Percentiles rank a stretch among this genome's conserved stretches.
phyloP scores from a whole-genome alignment of 331 rosid species.

The Pyracantha coccinea region DNA sequence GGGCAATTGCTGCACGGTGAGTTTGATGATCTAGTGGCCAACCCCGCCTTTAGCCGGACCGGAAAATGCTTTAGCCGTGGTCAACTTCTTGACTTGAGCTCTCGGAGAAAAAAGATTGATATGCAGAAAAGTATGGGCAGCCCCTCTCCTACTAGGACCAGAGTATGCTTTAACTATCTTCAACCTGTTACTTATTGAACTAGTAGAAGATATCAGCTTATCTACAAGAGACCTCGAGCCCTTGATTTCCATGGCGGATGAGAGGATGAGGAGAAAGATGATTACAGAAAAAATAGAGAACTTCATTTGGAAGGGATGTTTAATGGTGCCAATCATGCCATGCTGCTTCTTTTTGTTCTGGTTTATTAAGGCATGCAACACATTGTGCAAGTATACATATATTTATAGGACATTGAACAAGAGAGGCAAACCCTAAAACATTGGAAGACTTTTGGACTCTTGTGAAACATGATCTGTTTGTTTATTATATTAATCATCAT shows the following conservation, averaged over 20 bases:
- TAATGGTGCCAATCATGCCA: neutral
- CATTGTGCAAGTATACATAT: neutral
- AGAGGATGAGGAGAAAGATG: constrained; percentile 11
- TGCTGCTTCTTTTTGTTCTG: constrained; percentile 16
- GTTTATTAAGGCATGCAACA: neutral
- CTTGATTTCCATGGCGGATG: constrained; percentile 22
- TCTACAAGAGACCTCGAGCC: constrained; percentile 28
- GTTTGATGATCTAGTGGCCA: neutral
- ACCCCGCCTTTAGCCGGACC: neutral
- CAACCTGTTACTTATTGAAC: neutral
- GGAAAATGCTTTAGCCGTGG: neutral
- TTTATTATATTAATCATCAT: neutral
- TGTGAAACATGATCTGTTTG: constrained; percentile 3
- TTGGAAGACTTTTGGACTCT: constrained; percentile 1
- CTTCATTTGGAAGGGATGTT: neutral
- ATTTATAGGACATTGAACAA: neutral
- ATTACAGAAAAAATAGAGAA: neutral
- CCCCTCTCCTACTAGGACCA: constrained; percentile 53
- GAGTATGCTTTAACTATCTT: constrained; percentile 39
- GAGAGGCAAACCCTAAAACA: neutral
- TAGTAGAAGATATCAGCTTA: neutral
- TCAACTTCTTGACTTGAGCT: neutral
- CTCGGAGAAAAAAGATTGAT: neutral
- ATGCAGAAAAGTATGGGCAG: constrained; percentile 33
- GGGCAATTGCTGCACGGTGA: neutral